A percentile compares a stretch with the other conserved stretches of the same genome.
Evolutionary conservation across 768 basidiomycete species (phyloP).

Genomic region (Macrolepiota albuminosa): DNA sequence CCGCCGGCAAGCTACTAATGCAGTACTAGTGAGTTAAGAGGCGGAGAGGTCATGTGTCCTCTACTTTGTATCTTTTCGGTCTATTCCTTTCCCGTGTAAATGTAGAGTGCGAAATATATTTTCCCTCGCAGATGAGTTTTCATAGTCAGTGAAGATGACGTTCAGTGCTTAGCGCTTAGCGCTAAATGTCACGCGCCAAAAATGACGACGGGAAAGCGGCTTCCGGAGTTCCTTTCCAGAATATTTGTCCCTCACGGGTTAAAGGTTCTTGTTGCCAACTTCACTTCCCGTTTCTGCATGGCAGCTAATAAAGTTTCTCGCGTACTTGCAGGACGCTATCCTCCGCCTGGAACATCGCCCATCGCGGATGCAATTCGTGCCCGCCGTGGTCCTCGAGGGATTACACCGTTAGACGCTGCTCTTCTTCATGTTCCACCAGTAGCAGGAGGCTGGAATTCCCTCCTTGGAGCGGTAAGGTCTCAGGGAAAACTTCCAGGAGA

Average conservation of each 20-base stretch:
- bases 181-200: not conserved
- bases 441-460: conserved; percentile 46
- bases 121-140: no score
- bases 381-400: conserved; percentile 42
- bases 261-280: not conserved
- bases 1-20: no score
- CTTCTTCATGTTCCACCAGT: conserved; percentile 44
- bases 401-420: conserved; percentile 46
- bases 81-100: no score
- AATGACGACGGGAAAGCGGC: conserved; percentile 1
- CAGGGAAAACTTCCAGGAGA: conserved; percentile 43
- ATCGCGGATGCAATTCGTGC: conserved; percentile 46
- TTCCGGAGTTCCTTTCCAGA: not conserved
- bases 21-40: no score
- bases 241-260: not conserved
- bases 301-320: conserved; percentile 25
- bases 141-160: no score
- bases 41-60: no score
- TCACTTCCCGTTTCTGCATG: not conserved
- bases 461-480: conserved; percentile 45
- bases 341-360: conserved; percentile 34
- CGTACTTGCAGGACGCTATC: conserved; percentile 40
- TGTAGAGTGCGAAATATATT: no score
- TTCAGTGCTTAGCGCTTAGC: no score
- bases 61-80: no score